phyloP scores from a whole-genome alignment of 352 stramenopile genomes.

The Pythium folliculosum region DNA sequence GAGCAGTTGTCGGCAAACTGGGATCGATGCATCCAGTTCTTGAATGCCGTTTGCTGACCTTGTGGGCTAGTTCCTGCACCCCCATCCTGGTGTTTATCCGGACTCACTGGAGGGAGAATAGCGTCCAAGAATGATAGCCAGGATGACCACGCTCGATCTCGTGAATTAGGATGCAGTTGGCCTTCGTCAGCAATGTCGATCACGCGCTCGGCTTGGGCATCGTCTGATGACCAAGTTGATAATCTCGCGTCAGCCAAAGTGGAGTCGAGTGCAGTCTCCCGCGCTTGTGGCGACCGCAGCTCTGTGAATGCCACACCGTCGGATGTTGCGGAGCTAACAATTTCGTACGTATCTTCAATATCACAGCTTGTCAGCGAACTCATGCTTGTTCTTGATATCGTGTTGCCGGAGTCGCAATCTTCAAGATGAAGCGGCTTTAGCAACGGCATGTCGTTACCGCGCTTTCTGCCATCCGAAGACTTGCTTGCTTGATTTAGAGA shows the following conservation, averaged over 20 bases:
- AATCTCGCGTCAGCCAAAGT: background rate
- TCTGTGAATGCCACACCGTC: constrained; percentile 64
- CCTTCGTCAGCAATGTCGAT: background rate
- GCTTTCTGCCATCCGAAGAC: background rate
- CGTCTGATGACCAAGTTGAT: background rate
- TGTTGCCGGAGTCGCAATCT: background rate
- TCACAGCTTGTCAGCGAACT: constrained; percentile 22
- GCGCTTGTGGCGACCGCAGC: constrained; percentile 40
- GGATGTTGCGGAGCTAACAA: constrained; percentile 49
- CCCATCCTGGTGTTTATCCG: background rate
- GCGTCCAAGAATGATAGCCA: constrained; percentile 9
- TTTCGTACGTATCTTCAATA: constrained; percentile 44
- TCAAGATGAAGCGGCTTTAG: background rate
- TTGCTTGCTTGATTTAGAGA: background rate
- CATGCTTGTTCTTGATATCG: background rate
- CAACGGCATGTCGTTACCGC: background rate
- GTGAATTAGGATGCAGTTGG: too few relatives aligned
- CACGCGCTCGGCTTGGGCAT: background rate
- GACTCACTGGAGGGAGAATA: background rate
- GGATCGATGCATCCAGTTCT: constrained; percentile 56
- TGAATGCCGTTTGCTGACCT: constrained; percentile 48
- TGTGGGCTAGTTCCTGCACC: constrained; percentile 8
- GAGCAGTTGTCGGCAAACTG: constrained; percentile 57
- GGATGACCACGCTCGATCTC: background rate
- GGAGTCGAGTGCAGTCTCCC: background rate